Conservation (phyloP, 202 grass and related monocot species). For the Hordeum pubiflorum region DNA sequence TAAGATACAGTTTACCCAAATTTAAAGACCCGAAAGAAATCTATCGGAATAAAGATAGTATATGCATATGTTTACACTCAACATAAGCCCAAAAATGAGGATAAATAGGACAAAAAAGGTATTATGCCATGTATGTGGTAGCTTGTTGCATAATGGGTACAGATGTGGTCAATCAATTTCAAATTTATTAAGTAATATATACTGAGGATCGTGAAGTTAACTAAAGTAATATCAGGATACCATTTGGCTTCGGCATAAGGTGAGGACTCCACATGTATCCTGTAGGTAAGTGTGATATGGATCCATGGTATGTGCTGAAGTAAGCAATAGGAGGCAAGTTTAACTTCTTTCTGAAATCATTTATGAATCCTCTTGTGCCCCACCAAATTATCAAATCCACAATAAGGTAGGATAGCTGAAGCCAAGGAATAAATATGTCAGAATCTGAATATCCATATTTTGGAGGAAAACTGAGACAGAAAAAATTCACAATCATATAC, state of each 20-base stretch:
- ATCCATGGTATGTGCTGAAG: conserved; percentile 97
- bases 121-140: neutral
- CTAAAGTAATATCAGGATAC: conserved; percentile 40
- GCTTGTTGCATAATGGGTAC: neutral
- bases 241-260: conserved; percentile 83
- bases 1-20: neutral
- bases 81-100: neutral
- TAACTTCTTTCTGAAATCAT: conserved; percentile 96
- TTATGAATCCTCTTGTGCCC: conserved; percentile 94
- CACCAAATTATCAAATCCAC: conserved; percentile 94
- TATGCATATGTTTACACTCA: neutral
- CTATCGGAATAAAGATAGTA: neutral
- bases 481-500: neutral
- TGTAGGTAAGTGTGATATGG: conserved; percentile 98
- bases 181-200: neutral
- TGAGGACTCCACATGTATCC: conserved; percentile 97
- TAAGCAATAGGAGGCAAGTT: conserved; percentile 90
- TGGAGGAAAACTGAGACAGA: neutral
- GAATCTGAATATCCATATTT: neutral
- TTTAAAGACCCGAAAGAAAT: neutral
- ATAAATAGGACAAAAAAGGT: neutral
- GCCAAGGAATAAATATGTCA: conserved; percentile 25
- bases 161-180: neutral
- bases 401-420: conserved; percentile 91
- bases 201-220: conserved; percentile 2